Evolutionary conservation across 2,329 filamentous ascomycete species (phyloP), one percentile per base, ranked within the genome.

Genomic region (Parastagonospora nodorum): DNA sequence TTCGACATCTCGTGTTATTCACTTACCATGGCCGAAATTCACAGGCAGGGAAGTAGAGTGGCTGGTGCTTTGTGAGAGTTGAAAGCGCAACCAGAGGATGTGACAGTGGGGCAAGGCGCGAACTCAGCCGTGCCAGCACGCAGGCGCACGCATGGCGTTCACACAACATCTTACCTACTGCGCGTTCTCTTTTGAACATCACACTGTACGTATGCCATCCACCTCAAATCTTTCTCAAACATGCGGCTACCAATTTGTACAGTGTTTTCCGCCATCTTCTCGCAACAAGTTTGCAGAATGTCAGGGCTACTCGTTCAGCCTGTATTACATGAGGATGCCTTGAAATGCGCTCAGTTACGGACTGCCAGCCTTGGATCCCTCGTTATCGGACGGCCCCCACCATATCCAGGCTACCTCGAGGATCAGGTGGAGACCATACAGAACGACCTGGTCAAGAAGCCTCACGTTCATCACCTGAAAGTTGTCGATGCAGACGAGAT

Each of bases 341-440:
- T 19, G 6, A 37, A 16, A n/a, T 37, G 35, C 35, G 35, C 35
- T 8, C 29, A 33, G 33, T 2, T 32, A 14, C 19, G 15, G 24
- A n/a, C 9, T 4, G 7, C 5, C 16, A 15, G 19, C 12, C 14
- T 46, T 9, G 43, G 36, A n/a, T 46, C 36, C 16, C 35, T 46
- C 12, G 15, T 46, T 11, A 46, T 46, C 31, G 36, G 43, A 14
- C 35, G 43, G 24, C 43, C 28, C 30, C 43, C 35, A n/a, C 28
- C 35, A 19, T 46, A 31, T 29, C 28, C 35, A 33, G 35, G 27
- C 43, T 46, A 38, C 10, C 24, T 38, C 3, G 35, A 33, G 19
- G 43, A 46, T 10, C 43, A 46, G 8, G 30, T 46, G 29, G n/a
- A 27, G 27, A 38, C 36, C 19, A 39, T 39, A 24, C 36, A 27